Percentiles rank a stretch among this genome's conserved stretches.
These are phyloP conservation scores for Metschnikowia lunata DNA, from an alignment of 805 yeast genomes.

Conservation along the genomic window DNA sequence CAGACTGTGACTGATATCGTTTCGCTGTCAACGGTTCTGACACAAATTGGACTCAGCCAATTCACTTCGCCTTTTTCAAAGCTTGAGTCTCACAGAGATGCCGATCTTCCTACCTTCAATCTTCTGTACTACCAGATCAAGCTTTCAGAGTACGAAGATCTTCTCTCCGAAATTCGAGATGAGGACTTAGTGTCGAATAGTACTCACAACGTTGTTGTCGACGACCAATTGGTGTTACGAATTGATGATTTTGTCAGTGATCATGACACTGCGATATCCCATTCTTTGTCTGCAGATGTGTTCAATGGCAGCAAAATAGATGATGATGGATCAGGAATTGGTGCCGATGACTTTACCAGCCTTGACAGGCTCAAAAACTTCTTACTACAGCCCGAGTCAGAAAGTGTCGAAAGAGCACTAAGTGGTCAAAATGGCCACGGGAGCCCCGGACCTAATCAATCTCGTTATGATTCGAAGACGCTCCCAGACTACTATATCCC, in stretches of 20 bases:
- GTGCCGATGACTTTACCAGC: constrained; percentile 40
- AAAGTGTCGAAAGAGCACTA: constrained; percentile 1
- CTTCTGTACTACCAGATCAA: constrained; percentile 32
- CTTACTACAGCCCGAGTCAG: constrained; percentile 15
- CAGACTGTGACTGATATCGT: constrained; percentile 2
- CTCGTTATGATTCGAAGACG: background rate
- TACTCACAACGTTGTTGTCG: constrained; percentile 26
- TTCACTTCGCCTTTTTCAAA: background rate
- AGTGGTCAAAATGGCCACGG: background rate
- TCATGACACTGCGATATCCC: constrained; percentile 2
- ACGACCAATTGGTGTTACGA: constrained; percentile 31
- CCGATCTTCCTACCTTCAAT: constrained; percentile 33
- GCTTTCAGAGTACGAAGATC: constrained; percentile 33
- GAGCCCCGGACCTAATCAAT: background rate
- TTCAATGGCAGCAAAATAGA: background rate
- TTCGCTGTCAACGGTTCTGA: background rate
- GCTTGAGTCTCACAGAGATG: constrained; percentile 1
- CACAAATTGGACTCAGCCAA: background rate
- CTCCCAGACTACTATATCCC: constrained; percentile 24
- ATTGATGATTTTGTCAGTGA: constrained; percentile 31
- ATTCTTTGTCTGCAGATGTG: background rate
- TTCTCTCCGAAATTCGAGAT: constrained; percentile 4
- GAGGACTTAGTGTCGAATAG: background rate
- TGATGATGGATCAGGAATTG: constrained; percentile 37
- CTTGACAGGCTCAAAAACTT: constrained; percentile 36